phyloP scores from a whole-genome alignment of 2,329 filamentous ascomycete species.

The Fusarium coffeatum region DNA sequence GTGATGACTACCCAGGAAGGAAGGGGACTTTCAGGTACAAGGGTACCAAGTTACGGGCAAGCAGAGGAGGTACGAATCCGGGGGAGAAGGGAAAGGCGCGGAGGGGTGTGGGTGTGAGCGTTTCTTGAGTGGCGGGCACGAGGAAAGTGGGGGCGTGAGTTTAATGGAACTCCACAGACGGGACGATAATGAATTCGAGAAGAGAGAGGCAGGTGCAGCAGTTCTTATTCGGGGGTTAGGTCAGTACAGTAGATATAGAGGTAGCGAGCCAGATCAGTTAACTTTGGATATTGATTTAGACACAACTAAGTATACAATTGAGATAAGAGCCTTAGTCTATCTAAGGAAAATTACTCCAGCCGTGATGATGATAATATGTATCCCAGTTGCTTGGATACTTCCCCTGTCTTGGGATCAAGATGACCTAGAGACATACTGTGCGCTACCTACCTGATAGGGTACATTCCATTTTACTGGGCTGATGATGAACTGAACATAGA shows the following conservation, averaged over 20 bases:
- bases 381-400: slow-evolving; percentile 22
- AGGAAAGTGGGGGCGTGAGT: slow-evolving; percentile 11
- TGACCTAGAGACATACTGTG: not conserved
- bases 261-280: not conserved
- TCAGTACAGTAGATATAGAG: not conserved
- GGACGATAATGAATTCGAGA: slow-evolving; percentile 34
- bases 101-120: slow-evolving; percentile 31
- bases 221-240: not conserved
- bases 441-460: not conserved
- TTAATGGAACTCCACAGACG: slow-evolving; percentile 22
- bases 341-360: not conserved
- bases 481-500: slow-evolving; percentile 4
- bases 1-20: slow-evolving; percentile 40
- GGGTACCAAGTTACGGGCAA: slow-evolving; percentile 34
- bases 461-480: slow-evolving; percentile 3
- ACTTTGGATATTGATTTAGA: not conserved
- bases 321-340: not conserved
- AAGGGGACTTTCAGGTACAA: slow-evolving; percentile 41
- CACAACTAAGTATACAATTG: not conserved
- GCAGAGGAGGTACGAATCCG: slow-evolving; percentile 38
- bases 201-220: slow-evolving; percentile 8
- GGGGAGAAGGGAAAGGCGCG: slow-evolving; percentile 38
- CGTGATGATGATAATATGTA: not conserved
- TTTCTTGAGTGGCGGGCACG: slow-evolving; percentile 9
- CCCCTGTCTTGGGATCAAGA: not conserved